Evolutionary conservation across 352 stramenopile genomes (phyloP).

Genomic region (Globisporangium radiosum): DNA sequence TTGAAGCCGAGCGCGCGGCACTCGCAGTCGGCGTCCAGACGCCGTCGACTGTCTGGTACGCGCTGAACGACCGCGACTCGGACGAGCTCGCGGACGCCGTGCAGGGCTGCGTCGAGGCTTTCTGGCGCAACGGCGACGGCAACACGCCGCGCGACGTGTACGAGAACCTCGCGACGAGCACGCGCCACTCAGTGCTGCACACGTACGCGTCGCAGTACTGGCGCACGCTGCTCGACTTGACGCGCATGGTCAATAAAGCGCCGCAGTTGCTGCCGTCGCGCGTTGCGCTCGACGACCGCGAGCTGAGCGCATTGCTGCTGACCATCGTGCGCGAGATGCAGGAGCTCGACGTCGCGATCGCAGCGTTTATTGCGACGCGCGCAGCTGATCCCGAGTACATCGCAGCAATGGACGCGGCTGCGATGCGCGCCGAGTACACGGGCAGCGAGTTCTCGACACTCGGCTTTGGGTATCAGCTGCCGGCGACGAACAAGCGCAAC

Average conservation of each 20-base stretch:
- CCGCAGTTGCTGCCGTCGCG: constrained; percentile 19
- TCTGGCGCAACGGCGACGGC: constrained; percentile 13
- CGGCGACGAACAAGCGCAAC: constrained; percentile 45
- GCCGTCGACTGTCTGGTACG: constrained; percentile 61
- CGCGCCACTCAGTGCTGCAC: constrained; percentile 20
- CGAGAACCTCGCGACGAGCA: constrained; percentile 20
- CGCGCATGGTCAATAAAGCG: constrained; percentile 16
- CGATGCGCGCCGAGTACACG: constrained; percentile 31
- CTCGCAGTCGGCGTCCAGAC: constrained; percentile 38
- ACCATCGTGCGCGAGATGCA: constrained; percentile 18
- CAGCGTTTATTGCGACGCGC: constrained; percentile 24
- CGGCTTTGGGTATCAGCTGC: constrained; percentile 48
- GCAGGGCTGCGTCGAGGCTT: constrained; percentile 32
- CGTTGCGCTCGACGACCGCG: constrained; percentile 23
- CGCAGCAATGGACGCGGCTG: constrained; percentile 28
- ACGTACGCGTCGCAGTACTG: constrained; percentile 34
- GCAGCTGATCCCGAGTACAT: constrained; percentile 25
- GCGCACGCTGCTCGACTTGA: constrained; percentile 24
- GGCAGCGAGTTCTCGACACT: constrained; percentile 47
- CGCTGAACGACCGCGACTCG: constrained; percentile 32
- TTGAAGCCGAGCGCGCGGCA: constrained; percentile 32
- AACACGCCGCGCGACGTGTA: constrained; percentile 26
- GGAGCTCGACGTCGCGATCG: constrained; percentile 21
- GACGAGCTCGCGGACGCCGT: constrained; percentile 56
- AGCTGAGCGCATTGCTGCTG: constrained; percentile 29